Percentiles rank a stretch among this genome's conserved stretches.
Evolutionary conservation across 768 basidiomycete genomes (phyloP).

Genomic region (Trametes coccinea): DNA sequence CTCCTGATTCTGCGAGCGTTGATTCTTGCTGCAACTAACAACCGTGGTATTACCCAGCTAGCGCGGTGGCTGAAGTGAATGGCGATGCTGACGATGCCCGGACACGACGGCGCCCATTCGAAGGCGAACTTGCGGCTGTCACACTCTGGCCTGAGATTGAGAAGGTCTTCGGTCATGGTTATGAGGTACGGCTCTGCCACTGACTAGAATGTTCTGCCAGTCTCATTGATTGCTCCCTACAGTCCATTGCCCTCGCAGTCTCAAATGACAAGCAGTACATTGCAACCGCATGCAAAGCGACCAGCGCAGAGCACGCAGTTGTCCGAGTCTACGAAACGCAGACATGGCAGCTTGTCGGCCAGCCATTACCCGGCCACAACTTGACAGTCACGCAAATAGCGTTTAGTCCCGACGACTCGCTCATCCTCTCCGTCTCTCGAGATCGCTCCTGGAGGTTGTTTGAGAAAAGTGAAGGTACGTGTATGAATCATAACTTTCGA

Average conservation of each 20-base stretch:
- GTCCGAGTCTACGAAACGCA: constrained; percentile 78
- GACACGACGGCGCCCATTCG: constrained; percentile 58
- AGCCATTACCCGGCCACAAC: constrained; percentile 77
- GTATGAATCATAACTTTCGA: neutral
- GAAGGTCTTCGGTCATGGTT: constrained; percentile 97
- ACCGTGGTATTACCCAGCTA: neutral
- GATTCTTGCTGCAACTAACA: neutral
- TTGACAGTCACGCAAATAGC: constrained; percentile 89
- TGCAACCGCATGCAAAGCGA: constrained; percentile 91
- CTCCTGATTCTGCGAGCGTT: neutral
- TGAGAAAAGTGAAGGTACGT: constrained; percentile 36
- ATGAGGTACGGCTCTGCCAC: constrained; percentile 61
- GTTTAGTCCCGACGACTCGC: constrained; percentile 84
- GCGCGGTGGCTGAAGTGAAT: constrained; percentile 11
- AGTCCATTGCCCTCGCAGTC: constrained; percentile 81
- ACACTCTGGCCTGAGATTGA: constrained; percentile 98
- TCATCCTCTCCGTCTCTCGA: constrained; percentile 82
- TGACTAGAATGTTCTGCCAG: neutral
- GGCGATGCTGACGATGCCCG: constrained; percentile 20
- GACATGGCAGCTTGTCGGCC: constrained; percentile 69
- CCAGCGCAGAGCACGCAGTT: constrained; percentile 84
- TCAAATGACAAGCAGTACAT: constrained; percentile 70
- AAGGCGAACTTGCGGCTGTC: constrained; percentile 82
- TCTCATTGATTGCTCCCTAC: neutral
- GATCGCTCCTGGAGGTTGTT: constrained; percentile 93